These are phyloP conservation scores for Excoecaria cochinchinensis DNA, from an alignment of 345 rosid genomes.

Conservation along the genomic window DNA sequence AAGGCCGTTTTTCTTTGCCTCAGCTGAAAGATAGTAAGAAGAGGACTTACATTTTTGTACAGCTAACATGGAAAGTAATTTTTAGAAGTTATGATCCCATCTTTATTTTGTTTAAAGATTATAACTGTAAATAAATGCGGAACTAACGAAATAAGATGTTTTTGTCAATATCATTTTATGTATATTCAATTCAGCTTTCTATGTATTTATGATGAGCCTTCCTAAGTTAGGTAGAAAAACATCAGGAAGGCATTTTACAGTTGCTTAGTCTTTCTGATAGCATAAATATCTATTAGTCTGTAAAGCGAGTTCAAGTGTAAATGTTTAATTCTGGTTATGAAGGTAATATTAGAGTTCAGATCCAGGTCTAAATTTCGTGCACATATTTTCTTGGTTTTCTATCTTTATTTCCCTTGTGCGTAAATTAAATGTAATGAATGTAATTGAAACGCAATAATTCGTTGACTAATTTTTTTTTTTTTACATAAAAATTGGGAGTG, in stretches of 20 bases:
- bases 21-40: slow-evolving; percentile 8
- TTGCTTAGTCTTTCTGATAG: slow-evolving; percentile 13
- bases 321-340: slow-evolving; percentile 1
- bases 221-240: slow-evolving; percentile 5
- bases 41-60: slow-evolving; percentile 23
- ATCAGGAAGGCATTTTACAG: slow-evolving; percentile 1
- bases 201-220: neutral
- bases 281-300: slow-evolving; percentile 9
- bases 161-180: slow-evolving; percentile 13
- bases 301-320: slow-evolving; percentile 26
- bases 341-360: neutral
- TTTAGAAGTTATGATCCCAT: slow-evolving; percentile 8
- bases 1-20: slow-evolving; percentile 19
- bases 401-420: no score
- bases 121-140: slow-evolving; percentile 33
- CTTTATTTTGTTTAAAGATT: slow-evolving; percentile 8
- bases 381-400: no score
- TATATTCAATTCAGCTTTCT: slow-evolving; percentile 15
- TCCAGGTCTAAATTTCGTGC: no score
- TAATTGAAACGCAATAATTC: no score
- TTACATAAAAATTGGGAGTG: no score
- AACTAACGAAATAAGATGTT: slow-evolving; percentile 30
- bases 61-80: slow-evolving; percentile 37
- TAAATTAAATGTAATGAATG: no score
- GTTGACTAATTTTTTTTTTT: no score